Conservation (phyloP, 2,329 filamentous ascomycete genomes). For the Pleoardoris graminearum region DNA sequence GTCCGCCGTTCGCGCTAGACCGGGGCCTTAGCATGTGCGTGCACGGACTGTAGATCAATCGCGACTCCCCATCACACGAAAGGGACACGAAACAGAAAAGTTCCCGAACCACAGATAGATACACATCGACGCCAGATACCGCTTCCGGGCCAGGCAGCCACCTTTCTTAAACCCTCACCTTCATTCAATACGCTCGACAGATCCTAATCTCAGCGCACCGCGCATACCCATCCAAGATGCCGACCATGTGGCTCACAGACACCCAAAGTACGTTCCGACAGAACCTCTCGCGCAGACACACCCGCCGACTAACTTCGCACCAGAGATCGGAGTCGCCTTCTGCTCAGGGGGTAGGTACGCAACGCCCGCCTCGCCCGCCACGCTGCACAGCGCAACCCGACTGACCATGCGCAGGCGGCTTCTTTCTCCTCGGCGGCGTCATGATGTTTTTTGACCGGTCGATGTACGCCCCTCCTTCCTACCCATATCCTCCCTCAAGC, state of each 20-base stretch:
- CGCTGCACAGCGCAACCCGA: slow-evolving; percentile 16
- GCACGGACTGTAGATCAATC: slow-evolving; percentile 15
- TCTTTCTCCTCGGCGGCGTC: slow-evolving; percentile 93
- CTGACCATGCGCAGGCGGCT: slow-evolving; percentile 65
- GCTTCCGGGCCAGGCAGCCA: slow-evolving; percentile 7
- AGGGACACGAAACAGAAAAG: slow-evolving; percentile 38
- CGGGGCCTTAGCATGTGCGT: slow-evolving; percentile 20
- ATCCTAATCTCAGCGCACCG: slow-evolving; percentile 2
- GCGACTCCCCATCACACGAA: slow-evolving; percentile 19
- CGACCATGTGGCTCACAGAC: slow-evolving; percentile 95
- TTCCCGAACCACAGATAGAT: slow-evolving; percentile 4
- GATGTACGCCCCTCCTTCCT: slow-evolving; percentile 63
- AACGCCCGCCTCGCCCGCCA: slow-evolving; percentile 6
- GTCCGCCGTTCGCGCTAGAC: slow-evolving; percentile 25
- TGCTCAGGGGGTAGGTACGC: slow-evolving; percentile 86
- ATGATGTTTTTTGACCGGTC: slow-evolving; percentile 97
- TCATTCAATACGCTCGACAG: neutral
- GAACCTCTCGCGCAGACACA: slow-evolving; percentile 21
- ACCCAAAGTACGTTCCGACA: slow-evolving; percentile 74
- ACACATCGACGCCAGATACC: slow-evolving; percentile 11
- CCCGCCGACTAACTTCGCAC: slow-evolving; percentile 14
- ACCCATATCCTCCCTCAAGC: neutral
- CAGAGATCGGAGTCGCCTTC: slow-evolving; percentile 96
- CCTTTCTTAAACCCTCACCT: neutral
- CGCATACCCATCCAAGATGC: slow-evolving; percentile 55